These are phyloP conservation scores for Rutstroemia sp. DNA, from an alignment of 2,329 filamentous ascomycete genomes.

Conservation along the genomic window DNA sequence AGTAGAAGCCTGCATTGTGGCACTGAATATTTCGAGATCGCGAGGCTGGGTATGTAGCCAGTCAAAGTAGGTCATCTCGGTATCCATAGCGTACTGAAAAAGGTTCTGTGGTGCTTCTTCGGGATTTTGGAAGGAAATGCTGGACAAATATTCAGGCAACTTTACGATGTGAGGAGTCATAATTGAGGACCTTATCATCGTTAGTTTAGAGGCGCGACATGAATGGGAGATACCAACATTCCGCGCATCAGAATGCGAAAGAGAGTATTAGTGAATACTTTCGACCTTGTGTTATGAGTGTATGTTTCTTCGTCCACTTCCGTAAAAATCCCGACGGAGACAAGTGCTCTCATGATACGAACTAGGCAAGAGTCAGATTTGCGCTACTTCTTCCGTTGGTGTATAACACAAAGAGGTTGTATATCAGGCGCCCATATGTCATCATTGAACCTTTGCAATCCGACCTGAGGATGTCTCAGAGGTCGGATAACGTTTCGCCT, in stretches of 20 bases:
- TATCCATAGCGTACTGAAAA: neutral
- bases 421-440: no score
- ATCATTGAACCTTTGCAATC: no score
- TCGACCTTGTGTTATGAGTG: neutral
- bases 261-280: neutral
- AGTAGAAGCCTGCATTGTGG: neutral
- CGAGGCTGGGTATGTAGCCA: neutral
- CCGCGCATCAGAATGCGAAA: conserved; percentile 2
- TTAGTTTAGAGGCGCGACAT: neutral
- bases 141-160: neutral
- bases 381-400: neutral
- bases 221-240: neutral
- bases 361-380: neutral
- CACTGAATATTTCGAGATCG: neutral
- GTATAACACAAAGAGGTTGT: neutral
- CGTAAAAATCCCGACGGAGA: neutral
- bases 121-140: neutral
- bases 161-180: neutral
- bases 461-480: no score
- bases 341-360: conserved; percentile 1
- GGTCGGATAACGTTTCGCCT: no score
- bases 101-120: neutral
- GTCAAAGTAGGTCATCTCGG: neutral
- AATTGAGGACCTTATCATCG: neutral
- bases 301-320: neutral